Conservation (phyloP, 768 basidiomycete genomes). For the Rubroboletus pulcherrimus region DNA sequence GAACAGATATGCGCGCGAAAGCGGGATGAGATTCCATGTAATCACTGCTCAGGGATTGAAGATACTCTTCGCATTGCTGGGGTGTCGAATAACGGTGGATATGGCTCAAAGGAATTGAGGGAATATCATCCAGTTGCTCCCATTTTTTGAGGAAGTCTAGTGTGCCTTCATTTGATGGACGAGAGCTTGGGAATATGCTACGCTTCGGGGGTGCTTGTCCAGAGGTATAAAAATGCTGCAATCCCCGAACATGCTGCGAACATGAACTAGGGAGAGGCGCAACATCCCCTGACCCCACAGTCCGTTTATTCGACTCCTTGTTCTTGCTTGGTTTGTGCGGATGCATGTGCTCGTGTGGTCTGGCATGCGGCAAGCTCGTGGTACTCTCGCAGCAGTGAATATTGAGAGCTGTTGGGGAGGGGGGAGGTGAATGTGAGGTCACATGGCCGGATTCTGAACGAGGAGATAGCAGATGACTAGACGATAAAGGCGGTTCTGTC, state of each 20-base stretch:
- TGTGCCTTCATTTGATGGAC: conserved; percentile 5
- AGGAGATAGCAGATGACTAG: conserved; percentile 7
- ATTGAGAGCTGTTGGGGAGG: background rate
- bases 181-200: background rate
- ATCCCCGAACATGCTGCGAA: conserved; percentile 61
- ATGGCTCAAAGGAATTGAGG: background rate
- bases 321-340: conserved; percentile 2
- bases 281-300: background rate
- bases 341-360: background rate
- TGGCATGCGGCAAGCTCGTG: conserved; percentile 9
- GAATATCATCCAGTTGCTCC: background rate
- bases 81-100: conserved; percentile 8
- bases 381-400: background rate
- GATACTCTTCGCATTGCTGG: conserved; percentile 15
- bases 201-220: conserved; percentile 11
- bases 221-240: conserved; percentile 40
- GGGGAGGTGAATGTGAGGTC: conserved; percentile 6
- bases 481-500: conserved; percentile 11
- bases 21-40: conserved; percentile 45
- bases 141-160: conserved; percentile 20
- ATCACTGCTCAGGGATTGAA: conserved; percentile 8
- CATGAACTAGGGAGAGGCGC: conserved; percentile 48
- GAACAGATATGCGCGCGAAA: conserved; percentile 39
- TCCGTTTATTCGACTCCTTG: conserved; percentile 1
- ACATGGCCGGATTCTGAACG: conserved; percentile 6